Percentiles rank a stretch among this genome's conserved stretches.
Evolutionary conservation across 106 monocot genomes (phyloP).

Genomic region (Dendrobium chrysotoxum): DNA sequence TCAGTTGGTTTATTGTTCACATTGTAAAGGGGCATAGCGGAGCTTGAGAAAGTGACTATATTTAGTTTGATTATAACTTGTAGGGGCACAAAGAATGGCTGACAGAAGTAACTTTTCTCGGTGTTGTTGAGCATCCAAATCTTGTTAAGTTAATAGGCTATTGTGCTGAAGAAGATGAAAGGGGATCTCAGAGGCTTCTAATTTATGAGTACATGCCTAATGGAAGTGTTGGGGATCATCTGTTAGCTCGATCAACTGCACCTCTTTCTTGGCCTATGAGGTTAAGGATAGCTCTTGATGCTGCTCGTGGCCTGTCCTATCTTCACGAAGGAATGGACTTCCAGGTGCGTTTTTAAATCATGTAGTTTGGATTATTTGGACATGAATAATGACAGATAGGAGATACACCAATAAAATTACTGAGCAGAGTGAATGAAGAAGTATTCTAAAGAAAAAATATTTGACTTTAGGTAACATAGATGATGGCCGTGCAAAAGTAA

Average conservation of each 20-base stretch:
- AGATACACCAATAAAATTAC: background rate
- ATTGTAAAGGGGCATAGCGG: background rate
- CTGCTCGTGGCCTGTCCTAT: conserved; percentile 25
- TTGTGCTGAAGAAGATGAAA: conserved; percentile 33
- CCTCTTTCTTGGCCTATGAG: conserved; percentile 30
- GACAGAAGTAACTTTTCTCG: conserved; percentile 29
- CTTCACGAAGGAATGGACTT: conserved; percentile 29
- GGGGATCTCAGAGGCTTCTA: conserved; percentile 30
- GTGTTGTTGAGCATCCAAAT: conserved; percentile 27
- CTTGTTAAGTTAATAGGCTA: conserved; percentile 31
- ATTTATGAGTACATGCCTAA: conserved; percentile 32
- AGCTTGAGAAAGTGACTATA: background rate
- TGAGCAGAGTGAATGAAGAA: background rate
- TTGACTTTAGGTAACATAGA: no score
- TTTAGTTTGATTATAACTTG: background rate
- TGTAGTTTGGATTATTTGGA: background rate
- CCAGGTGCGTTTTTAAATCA: conserved; percentile 2
- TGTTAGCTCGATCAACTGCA: conserved; percentile 11
- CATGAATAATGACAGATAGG: background rate
- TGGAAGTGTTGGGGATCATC: conserved; percentile 25
- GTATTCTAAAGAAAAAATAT: background rate
- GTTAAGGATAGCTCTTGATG: conserved; percentile 28
- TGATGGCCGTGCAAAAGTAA: background rate
- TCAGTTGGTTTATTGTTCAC: background rate
- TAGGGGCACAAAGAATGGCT: conserved; percentile 34